A percentile compares a stretch with the other conserved stretches of the same genome.
Conservation (phyloP, 441 rosid species). For the Corymbia citriodora region DNA sequence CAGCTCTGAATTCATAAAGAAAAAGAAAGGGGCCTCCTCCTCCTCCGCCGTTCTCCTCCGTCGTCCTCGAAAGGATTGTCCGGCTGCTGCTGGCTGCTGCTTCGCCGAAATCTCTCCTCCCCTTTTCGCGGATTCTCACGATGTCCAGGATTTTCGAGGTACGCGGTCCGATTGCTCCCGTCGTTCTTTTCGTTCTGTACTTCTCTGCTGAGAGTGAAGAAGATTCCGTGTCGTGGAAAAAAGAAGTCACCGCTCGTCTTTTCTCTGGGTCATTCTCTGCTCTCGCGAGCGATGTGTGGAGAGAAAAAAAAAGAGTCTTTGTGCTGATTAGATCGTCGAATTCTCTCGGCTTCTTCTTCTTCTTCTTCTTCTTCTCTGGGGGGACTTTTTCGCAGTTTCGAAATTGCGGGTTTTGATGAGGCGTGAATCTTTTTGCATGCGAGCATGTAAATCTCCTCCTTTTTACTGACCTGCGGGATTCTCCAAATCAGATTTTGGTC, state of each 20-base stretch:
- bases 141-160: conserved; percentile 57
- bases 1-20: conserved; percentile 20
- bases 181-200: neutral
- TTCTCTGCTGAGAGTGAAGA: neutral
- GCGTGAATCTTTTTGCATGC: neutral
- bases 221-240: neutral
- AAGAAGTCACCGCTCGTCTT: neutral
- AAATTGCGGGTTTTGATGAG: neutral
- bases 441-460: neutral
- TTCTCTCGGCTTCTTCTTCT: neutral
- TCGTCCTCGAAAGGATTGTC: neutral
- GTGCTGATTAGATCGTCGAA: neutral
- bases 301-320: neutral
- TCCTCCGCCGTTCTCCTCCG: conserved; percentile 11
- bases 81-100: conserved; percentile 1
- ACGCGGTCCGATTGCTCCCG: neutral
- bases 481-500: neutral
- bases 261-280: neutral
- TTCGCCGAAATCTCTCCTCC: neutral
- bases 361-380: neutral
- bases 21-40: neutral
- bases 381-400: neutral
- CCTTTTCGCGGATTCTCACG: neutral
- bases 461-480: neutral
- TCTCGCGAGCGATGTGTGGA: neutral